Base-by-base conservation (phyloP, 768 basidiomycete genomes). In the Tricholoma furcatifolium region DNA sequence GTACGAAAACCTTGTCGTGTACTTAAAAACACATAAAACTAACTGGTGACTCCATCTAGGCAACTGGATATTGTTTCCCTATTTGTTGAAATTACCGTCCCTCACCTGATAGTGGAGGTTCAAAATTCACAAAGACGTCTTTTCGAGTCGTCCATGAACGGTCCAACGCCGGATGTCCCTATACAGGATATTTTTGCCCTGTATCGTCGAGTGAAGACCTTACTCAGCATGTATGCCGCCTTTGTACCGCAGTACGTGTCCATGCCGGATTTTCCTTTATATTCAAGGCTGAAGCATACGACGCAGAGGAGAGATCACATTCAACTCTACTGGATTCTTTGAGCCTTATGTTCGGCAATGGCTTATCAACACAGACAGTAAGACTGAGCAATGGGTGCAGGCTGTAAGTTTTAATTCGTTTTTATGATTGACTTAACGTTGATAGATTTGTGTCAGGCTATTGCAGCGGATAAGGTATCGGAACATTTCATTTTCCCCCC, bases 351-450 rank as follows among this genome's bases (percentile, higher is more conserved):
- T 98, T 7, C 78, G 82, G 6, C 83, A 88, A 58, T 99, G 95
- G 96, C 70, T 99, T 21, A 60, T 81, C n/a, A 87, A 87, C 53
- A 97, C 92, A 0, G 90, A 95, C 60, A 82, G 75, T 53, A 96
- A 93, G 75, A 98, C 96, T 7, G 79, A 81, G 41, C 87, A 93
- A 55, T 99, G 97, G 97, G 96, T 98, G 5, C 82, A 94, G 66
- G 86, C 87, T 55, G 91, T 93, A 57, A 69, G 91, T 79, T 17
- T 30, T 51, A n/a, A 23, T n/a, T 1, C 27, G 10, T 48, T 18
- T 18, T 6, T 38, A 27, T 40, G 47, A 47, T 6, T 43, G 6
- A 42, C 12, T 18, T 17, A 31, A 55, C 23, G 55, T 43, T 56
- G 10, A 56, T 52, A 2, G 27, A 17, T 41, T 34, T 39, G 31